Evolutionary conservation across 352 stramenopile species (phyloP), one percentile per base, ranked within the genome.

Genomic region (Phytophthora sansomeana): DNA sequence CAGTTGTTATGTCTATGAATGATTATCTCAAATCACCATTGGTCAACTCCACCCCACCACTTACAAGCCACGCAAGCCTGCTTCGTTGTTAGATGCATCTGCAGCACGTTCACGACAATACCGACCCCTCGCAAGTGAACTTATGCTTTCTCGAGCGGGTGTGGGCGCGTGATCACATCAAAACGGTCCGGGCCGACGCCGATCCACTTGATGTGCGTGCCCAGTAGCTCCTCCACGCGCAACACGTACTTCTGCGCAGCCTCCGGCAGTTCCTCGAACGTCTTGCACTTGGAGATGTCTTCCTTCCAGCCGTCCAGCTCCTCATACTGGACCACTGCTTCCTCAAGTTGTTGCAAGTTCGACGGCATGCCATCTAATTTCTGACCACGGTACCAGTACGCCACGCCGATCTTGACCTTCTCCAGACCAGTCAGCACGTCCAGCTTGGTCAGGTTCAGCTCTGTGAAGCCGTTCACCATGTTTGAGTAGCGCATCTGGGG

Each of bases 391-490:
- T 97, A 82, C 80, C 91, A 97, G 89, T 99, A 99, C 4, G 91
- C 89, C 43, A 97, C 92, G 57, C 93, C 97, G 72, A 99, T 94
- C 80, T 99, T 97, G 57, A 98, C 87, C 67, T 96, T 91, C 49
- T 97, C 75, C 26, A 99, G 77, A n/a, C 97, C 97, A 32, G 97
- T 99, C 48, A 99, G 85, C 43, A 99, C 97, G 81, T 99, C 98
- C 43, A 99, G 78, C 85, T 99, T 99, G 69, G 98, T 99, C 67
- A 99, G 70, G 76, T 99, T 99, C 52, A 99, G 74, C 55, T 95
- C 91, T 35, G 96, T 98, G 85, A 99, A 99, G 67, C 87, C 89
- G 75, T 98, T 98, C 52, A 98, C 80, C 79, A 97, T 89, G 69
- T 89, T 91, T 21, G 89, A 97, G 83, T 98, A 98, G 38, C 83